Conservation (phyloP, 345 rosid genomes). For the Moringa oleifera region DNA sequence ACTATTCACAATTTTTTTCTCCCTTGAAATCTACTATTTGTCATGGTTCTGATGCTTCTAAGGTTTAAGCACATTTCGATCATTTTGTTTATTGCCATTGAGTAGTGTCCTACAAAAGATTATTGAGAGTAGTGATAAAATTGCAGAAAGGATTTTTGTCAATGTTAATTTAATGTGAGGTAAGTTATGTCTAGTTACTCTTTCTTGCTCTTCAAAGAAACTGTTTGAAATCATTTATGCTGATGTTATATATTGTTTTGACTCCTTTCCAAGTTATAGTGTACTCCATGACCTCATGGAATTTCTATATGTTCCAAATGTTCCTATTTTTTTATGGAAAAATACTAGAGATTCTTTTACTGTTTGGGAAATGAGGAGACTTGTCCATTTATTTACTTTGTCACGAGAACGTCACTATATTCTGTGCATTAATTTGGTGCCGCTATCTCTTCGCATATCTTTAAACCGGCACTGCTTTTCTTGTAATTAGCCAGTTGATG, state of each 20-base stretch:
- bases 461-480: too few species aligned
- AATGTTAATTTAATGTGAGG: too few species aligned
- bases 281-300: neutral
- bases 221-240: neutral
- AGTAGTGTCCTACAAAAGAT: neutral
- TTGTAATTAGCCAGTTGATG: too few species aligned
- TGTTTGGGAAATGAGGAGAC: neutral
- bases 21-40: neutral
- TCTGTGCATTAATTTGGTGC: too few species aligned
- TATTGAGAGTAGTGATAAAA: neutral
- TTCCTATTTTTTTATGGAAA: too few species aligned
- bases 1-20: neutral
- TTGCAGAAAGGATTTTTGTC: neutral
- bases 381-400: neutral
- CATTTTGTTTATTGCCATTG: neutral
- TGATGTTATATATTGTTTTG: neutral
- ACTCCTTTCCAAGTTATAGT: neutral
- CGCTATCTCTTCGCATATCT: too few species aligned
- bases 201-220: neutral
- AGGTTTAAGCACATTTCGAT: neutral
- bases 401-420: neutral
- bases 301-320: too few species aligned
- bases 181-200: neutral
- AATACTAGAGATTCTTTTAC: neutral
- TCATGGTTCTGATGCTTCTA: neutral